Percentiles rank a stretch among this genome's conserved stretches.
Conservation (phyloP, 208 protist genomes). For the Leishmania gerbilli region DNA sequence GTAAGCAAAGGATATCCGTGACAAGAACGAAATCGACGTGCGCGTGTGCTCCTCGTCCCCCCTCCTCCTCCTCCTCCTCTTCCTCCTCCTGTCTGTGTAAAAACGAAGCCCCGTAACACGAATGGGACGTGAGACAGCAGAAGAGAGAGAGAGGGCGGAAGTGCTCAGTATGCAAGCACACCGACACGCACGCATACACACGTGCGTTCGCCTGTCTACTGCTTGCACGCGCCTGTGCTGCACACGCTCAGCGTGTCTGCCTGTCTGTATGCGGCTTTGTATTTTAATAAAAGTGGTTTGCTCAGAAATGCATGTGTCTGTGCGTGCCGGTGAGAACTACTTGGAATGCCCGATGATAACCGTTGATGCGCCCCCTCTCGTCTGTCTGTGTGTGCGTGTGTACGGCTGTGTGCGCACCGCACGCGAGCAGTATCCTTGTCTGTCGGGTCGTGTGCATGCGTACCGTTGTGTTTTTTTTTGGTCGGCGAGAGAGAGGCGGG, state of each 20-base stretch:
- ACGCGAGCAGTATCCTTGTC: background rate
- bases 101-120: no score
- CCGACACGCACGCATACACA: background rate
- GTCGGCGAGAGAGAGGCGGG: background rate
- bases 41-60: background rate
- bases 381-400: background rate
- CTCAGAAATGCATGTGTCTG: background rate
- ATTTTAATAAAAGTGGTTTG: no score
- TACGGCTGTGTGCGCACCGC: background rate
- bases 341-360: background rate
- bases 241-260: background rate
- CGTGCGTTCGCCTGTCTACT: background rate
- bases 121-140: background rate
- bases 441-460: background rate
- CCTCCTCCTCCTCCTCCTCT: background rate
- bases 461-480: background rate
- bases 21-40: background rate
- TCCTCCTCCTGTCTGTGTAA: background rate
- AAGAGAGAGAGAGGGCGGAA: background rate
- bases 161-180: no score
- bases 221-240: background rate
- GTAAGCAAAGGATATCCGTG: background rate
- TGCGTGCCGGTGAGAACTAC: background rate
- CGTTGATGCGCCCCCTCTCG: background rate
- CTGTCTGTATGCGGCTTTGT: background rate